A percentile compares a stretch with the other conserved stretches of the same genome.
These are phyloP conservation scores for Dictyostelium discoideum DNA, from an alignment of 78 protist species.

Conservation along the genomic window DNA sequence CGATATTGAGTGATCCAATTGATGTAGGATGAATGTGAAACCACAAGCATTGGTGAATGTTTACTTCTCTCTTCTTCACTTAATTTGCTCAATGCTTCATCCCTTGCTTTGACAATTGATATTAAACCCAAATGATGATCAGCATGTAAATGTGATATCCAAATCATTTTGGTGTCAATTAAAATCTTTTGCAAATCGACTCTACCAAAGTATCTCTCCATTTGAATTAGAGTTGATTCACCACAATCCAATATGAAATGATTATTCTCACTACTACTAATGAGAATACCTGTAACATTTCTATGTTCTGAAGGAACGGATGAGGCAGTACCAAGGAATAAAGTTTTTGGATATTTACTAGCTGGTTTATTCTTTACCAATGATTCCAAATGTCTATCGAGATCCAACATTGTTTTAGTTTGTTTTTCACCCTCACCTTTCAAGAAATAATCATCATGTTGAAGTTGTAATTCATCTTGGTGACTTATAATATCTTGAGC, in stretches of 20 bases:
- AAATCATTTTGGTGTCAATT: slow-evolving; percentile 26
- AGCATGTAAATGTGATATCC: slow-evolving; percentile 98
- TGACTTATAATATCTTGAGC: not conserved
- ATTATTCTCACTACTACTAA: not conserved
- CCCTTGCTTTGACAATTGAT: not conserved
- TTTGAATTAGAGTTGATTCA: slow-evolving; percentile 95
- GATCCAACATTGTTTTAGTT: not conserved
- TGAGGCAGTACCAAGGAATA: slow-evolving; percentile 70
- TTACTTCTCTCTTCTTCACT: not conserved
- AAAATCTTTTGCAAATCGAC: not conserved
- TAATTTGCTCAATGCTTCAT: not conserved
- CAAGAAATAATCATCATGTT: not conserved
- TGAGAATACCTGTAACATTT: slow-evolving; percentile 53
- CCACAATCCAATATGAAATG: slow-evolving; percentile 93
- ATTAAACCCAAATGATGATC: slow-evolving; percentile 97
- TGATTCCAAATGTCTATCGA: not conserved
- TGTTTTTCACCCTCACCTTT: not conserved
- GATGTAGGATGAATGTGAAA: not conserved
- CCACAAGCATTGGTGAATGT: not conserved
- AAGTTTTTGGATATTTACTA: slow-evolving; percentile 24
- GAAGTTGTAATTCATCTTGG: not conserved
- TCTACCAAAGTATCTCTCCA: slow-evolving; percentile 84
- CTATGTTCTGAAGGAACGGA: slow-evolving; percentile 42
- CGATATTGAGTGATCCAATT: not conserved
- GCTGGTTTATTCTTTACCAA: not conserved